Evolutionary conservation across 2,329 filamentous ascomycete genomes (phyloP).

Genomic region (Bipolaris oryzae): DNA sequence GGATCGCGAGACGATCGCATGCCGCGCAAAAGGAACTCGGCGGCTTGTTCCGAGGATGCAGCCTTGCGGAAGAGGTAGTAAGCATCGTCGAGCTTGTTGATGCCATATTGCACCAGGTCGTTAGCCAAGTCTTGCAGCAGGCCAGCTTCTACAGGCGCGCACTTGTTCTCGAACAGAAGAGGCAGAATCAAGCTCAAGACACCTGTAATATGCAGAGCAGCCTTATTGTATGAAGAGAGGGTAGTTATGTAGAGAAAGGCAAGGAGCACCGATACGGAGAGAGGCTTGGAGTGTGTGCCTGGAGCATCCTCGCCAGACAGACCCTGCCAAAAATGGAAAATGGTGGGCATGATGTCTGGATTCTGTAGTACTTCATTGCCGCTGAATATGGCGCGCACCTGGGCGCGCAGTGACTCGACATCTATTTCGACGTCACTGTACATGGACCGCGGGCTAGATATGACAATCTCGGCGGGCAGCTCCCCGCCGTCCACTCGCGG

Average conservation of each 20-base stretch:
- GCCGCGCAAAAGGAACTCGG: constrained; percentile 75
- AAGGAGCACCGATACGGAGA: constrained; percentile 46
- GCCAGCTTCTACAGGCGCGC: constrained; percentile 33
- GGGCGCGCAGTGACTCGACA: constrained; percentile 36
- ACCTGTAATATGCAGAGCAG: constrained; percentile 46
- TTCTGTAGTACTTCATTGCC: constrained; percentile 51
- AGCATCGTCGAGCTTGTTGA: constrained; percentile 81
- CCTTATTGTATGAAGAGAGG: constrained; percentile 48
- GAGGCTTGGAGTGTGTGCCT: constrained; percentile 41
- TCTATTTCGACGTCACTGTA: constrained; percentile 37
- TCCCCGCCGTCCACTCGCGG: constrained; percentile 9
- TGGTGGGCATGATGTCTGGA: constrained; percentile 48
- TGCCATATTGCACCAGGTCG: constrained; percentile 73
- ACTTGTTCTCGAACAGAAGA: constrained; percentile 45
- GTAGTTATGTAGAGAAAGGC: constrained; percentile 43
- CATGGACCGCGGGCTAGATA: constrained; percentile 34
- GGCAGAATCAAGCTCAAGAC: constrained; percentile 45
- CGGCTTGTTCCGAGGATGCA: constrained; percentile 56
- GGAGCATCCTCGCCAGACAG: constrained; percentile 41
- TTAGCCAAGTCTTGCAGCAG: constrained; percentile 71
- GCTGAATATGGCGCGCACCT: constrained; percentile 45
- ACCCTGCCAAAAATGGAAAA: constrained; percentile 49
- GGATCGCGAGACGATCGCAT: constrained; percentile 77
- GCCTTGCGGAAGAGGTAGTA: constrained; percentile 72
- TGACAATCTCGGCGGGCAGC: constrained; percentile 28